These are phyloP conservation scores for Parietaria judaica DNA, from an alignment of 306 rosid genomes.

Conservation along the genomic window DNA sequence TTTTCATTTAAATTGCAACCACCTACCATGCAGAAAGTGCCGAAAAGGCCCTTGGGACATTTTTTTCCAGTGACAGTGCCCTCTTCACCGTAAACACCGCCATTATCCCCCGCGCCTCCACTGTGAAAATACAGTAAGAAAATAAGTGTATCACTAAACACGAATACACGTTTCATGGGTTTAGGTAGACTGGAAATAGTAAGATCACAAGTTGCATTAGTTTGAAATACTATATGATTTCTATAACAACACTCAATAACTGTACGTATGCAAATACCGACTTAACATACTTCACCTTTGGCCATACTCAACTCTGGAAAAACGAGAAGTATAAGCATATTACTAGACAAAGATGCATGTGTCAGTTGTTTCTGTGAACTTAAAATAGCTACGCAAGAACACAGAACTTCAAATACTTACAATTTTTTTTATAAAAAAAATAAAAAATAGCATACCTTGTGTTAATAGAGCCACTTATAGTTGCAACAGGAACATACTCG, in stretches of 20 bases:
- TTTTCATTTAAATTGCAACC: not conserved
- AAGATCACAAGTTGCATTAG: too few species aligned
- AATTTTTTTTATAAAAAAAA: not conserved
- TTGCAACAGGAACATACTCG: constrained; percentile 83
- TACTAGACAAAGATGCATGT: constrained; percentile 16
- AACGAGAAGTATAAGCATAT: constrained; percentile 15
- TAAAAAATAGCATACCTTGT: constrained; percentile 38
- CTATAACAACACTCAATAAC: too few species aligned
- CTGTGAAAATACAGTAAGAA: constrained; percentile 24
- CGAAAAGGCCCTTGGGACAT: constrained; percentile 91
- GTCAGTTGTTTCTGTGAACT: not conserved
- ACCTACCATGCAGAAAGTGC: constrained; percentile 76
- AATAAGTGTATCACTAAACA: too few species aligned
- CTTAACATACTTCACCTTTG: too few species aligned
- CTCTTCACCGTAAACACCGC: constrained; percentile 62
- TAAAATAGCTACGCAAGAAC: not conserved
- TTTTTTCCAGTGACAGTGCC: constrained; percentile 85
- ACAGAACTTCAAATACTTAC: not conserved
- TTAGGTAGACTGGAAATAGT: too few species aligned
- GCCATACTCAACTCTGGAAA: too few species aligned
- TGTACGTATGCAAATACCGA: too few species aligned
- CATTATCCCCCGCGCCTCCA: constrained; percentile 76
- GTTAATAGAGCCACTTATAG: constrained; percentile 61
- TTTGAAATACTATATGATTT: too few species aligned
- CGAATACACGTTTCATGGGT: too few species aligned